These are phyloP conservation scores for Starmerella ratchasimensis DNA, from an alignment of 805 yeast species.

Conservation along the genomic window DNA sequence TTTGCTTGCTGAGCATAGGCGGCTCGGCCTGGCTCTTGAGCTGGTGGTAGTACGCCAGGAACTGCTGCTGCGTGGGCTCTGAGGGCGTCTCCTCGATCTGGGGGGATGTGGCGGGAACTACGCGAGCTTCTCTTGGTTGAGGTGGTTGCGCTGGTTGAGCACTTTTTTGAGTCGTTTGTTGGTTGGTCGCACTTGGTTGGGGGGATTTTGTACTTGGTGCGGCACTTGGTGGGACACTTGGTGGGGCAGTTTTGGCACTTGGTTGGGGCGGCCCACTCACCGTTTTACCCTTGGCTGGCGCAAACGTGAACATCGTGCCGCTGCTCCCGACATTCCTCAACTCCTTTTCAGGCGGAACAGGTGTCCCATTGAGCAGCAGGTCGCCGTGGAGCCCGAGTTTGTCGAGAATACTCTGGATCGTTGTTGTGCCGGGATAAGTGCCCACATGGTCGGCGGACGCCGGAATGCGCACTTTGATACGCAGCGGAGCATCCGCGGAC, in stretches of 20 bases:
- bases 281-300: not conserved
- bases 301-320: conserved; percentile 11
- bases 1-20: conserved; percentile 32
- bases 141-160: too few species aligned
- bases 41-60: conserved; percentile 39
- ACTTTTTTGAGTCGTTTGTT: too few species aligned
- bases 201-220: too few species aligned
- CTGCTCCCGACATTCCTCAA: conserved; percentile 12
- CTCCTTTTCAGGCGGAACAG: not conserved
- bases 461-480: conserved; percentile 16
- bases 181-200: too few species aligned
- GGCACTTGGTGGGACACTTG: too few species aligned
- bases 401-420: conserved; percentile 4
- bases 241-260: not conserved
- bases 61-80: conserved; percentile 40
- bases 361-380: conserved; percentile 4
- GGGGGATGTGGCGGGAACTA: too few species aligned
- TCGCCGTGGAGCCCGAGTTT: conserved; percentile 10
- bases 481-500: conserved; percentile 1
- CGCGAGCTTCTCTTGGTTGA: too few species aligned
- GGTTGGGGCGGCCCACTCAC: too few species aligned
- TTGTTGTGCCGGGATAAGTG: conserved; percentile 7
- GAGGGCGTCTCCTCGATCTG: conserved; percentile 25
- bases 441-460: conserved; percentile 14
- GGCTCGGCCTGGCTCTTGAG: conserved; percentile 30